These are phyloP conservation scores for Cutaneotrichosporon sp. DNA, from an alignment of 1,284 basidiomycete species.

Conservation along the genomic window DNA sequence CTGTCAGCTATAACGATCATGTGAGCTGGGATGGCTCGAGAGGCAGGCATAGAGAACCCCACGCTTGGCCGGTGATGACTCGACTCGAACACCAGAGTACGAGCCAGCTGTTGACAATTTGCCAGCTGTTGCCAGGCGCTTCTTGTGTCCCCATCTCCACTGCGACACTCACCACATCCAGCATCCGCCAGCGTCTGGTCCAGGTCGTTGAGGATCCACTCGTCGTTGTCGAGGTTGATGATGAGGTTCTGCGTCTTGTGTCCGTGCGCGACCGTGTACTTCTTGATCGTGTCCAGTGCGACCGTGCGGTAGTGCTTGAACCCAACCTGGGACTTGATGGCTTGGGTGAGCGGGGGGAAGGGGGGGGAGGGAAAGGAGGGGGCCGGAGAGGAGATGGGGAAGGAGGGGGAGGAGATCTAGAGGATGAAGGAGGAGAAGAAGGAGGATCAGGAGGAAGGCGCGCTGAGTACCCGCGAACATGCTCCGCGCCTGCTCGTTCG, in stretches of 20 bases:
- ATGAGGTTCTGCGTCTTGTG: slow-evolving; percentile 60
- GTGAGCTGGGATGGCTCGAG: not conserved
- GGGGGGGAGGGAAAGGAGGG: not conserved
- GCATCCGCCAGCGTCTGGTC: slow-evolving; percentile 63
- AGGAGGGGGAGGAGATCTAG: too few relatives aligned
- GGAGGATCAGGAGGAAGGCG: too few relatives aligned
- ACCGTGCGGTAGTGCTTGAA: slow-evolving; percentile 83
- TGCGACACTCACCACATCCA: slow-evolving; percentile 67
- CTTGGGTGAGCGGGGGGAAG: slow-evolving; percentile 53
- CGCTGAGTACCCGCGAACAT: too few relatives aligned
- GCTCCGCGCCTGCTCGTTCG: too few relatives aligned
- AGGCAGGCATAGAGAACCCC: not conserved
- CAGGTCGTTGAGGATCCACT: slow-evolving; percentile 79
- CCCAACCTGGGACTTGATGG: slow-evolving; percentile 66
- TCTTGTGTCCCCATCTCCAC: too few relatives aligned
- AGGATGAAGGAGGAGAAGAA: too few relatives aligned
- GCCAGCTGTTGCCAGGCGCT: too few relatives aligned
- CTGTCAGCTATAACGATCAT: not conserved
- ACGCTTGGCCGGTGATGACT: too few relatives aligned
- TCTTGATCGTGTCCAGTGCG: slow-evolving; percentile 80
- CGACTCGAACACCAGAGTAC: too few relatives aligned
- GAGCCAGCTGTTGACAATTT: too few relatives aligned
- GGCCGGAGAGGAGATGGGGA: not conserved
- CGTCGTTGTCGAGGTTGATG: slow-evolving; percentile 86
- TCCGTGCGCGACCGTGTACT: slow-evolving; percentile 92